A percentile compares a stretch with the other conserved stretches of the same genome.
Evolutionary conservation across 768 basidiomycete species (phyloP).

Genomic region (Infundibulicybe gibba): DNA sequence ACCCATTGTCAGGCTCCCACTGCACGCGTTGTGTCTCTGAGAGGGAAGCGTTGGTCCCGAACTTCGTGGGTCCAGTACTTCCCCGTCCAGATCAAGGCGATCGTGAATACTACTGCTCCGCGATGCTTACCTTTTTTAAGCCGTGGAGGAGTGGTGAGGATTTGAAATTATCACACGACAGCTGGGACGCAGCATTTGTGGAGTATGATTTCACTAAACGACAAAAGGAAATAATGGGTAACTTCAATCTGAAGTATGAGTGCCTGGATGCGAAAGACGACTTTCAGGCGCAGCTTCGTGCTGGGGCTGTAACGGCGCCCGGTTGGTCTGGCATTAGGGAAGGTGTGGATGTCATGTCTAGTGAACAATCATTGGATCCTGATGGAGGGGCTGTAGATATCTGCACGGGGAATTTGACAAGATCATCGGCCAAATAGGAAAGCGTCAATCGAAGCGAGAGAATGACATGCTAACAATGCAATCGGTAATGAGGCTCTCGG

Average conservation of each 20-base stretch:
- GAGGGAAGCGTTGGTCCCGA: conserved; percentile 11
- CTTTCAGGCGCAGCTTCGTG: too few relatives aligned
- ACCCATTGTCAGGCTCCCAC: background rate
- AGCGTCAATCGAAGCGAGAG: background rate
- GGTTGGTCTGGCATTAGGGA: conserved; percentile 2
- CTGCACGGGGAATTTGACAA: background rate
- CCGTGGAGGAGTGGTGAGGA: conserved; percentile 19
- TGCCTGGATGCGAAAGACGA: conserved; percentile 26
- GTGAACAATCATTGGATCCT: background rate
- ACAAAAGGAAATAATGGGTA: conserved; percentile 13
- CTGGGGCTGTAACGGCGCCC: conserved; percentile 10
- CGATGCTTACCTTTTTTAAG: too few relatives aligned
- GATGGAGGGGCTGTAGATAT: conserved; percentile 1
- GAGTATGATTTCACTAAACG: conserved; percentile 8
- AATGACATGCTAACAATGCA: background rate
- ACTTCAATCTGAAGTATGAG: conserved; percentile 22
- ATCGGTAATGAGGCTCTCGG: background rate
- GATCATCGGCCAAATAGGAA: background rate
- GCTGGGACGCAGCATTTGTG: conserved; percentile 15
- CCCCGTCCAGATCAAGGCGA: conserved; percentile 19
- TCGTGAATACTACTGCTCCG: too few relatives aligned
- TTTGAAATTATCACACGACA: conserved; percentile 4
- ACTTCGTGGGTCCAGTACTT: conserved; percentile 19
- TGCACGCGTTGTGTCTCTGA: background rate
- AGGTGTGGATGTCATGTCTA: background rate